These are phyloP conservation scores for Acanthamoeba triangularis DNA, from an alignment of 208 protist genomes.

Conservation along the genomic window DNA sequence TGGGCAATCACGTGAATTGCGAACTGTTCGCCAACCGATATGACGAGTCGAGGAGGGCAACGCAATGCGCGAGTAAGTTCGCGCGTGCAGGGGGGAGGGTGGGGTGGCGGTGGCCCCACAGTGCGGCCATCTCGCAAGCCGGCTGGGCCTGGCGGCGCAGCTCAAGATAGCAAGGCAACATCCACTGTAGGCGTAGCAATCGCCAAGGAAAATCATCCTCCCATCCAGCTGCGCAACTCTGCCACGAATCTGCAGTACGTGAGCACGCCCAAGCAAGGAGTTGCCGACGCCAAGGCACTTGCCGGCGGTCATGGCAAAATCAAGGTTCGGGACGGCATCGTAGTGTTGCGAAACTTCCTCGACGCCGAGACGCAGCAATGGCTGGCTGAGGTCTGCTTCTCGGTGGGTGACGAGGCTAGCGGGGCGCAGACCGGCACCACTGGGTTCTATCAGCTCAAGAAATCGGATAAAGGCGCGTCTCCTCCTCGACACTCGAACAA, in stretches of 20 bases:
- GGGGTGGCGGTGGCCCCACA: neutral
- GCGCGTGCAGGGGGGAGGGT: neutral
- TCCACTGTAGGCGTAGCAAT: neutral
- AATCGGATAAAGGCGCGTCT: neutral
- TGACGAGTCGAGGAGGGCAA: neutral
- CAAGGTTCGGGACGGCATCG: conserved; percentile 35
- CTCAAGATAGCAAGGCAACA: neutral
- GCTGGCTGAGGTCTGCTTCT: conserved; percentile 8
- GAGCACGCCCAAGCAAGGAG: neutral
- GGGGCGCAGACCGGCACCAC: neutral
- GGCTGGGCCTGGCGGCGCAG: too few relatives aligned
- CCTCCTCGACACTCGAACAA: neutral
- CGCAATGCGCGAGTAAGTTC: conserved; percentile 18
- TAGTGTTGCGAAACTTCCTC: conserved; percentile 16
- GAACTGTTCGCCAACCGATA: neutral
- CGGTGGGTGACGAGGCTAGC: neutral
- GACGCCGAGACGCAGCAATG: conserved; percentile 29
- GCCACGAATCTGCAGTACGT: neutral
- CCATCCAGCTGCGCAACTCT: neutral
- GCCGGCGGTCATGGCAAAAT: neutral
- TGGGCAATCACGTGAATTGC: too few relatives aligned
- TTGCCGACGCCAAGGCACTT: neutral
- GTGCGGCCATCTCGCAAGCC: neutral
- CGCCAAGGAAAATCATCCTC: neutral
- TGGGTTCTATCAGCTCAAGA: conserved; percentile 47